These are phyloP conservation scores for Diaporthe destruens DNA, from an alignment of 2,329 filamentous ascomycete species.

Conservation along the genomic window DNA sequence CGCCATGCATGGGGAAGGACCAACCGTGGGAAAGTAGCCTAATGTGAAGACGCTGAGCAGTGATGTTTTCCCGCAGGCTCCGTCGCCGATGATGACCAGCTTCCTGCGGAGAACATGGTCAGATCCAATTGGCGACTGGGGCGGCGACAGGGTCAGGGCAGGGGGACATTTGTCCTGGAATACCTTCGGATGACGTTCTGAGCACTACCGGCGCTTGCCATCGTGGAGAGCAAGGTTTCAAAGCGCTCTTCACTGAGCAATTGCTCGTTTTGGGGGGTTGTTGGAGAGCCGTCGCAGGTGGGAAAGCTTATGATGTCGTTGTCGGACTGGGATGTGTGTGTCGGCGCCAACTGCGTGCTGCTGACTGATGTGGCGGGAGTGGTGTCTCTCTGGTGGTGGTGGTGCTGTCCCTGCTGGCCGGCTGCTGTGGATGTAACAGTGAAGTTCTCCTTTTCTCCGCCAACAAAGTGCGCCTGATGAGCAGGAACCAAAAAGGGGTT, in stretches of 20 bases:
- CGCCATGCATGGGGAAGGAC: slow-evolving; percentile 53
- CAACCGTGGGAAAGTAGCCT: slow-evolving; percentile 96
- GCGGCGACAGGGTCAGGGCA: slow-evolving; percentile 29
- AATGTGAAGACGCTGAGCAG: slow-evolving; percentile 97
- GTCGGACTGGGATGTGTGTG: slow-evolving; percentile 32
- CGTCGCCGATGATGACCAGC: slow-evolving; percentile 95
- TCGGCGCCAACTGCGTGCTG: slow-evolving; percentile 27
- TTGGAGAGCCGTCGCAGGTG: slow-evolving; percentile 20
- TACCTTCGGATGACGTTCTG: slow-evolving; percentile 56
- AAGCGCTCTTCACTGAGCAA: slow-evolving; percentile 35
- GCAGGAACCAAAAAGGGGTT: background rate
- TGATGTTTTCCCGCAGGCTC: slow-evolving; percentile 98
- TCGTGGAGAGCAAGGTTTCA: slow-evolving; percentile 43
- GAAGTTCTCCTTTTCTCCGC: slow-evolving; percentile 9
- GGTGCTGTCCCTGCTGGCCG: slow-evolving; percentile 25
- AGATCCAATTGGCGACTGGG: slow-evolving; percentile 19
- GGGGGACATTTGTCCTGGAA: background rate
- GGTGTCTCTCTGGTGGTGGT: slow-evolving; percentile 1
- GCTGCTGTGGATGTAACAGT: slow-evolving; percentile 27
- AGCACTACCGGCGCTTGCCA: slow-evolving; percentile 51
- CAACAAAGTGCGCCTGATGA: slow-evolving; percentile 26
- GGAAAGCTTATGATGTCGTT: slow-evolving; percentile 35
- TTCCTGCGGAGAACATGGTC: slow-evolving; percentile 70
- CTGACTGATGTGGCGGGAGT: slow-evolving; percentile 18
- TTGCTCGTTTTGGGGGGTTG: slow-evolving; percentile 26